Percentiles rank a stretch among this genome's conserved stretches.
These are phyloP conservation scores for Rosa persica DNA, from an alignment of 306 rosid species.

Conservation along the genomic window DNA sequence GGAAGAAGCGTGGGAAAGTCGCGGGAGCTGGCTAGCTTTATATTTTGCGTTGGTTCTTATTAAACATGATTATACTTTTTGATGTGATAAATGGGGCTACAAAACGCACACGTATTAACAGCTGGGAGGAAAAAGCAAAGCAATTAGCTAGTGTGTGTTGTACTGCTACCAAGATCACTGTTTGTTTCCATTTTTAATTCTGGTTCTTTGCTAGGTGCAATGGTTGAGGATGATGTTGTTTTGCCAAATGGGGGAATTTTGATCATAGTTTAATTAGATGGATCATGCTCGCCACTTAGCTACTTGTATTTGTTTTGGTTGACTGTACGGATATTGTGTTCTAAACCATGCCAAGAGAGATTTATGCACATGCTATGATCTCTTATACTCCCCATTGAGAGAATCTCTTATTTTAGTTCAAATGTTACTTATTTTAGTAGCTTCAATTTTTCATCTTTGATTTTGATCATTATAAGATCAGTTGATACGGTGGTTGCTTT, in stretches of 20 bases:
- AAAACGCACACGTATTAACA: conserved; percentile 28
- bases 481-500: background rate
- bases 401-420: background rate
- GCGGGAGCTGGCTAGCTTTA: conserved; percentile 19
- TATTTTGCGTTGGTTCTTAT: background rate
- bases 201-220: background rate
- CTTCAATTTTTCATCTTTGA: background rate
- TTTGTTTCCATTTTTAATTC: background rate
- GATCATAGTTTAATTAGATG: background rate
- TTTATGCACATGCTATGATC: background rate
- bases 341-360: background rate
- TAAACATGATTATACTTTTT: background rate
- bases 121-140: background rate
- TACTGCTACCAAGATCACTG: background rate
- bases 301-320: background rate
- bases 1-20: conserved; percentile 66
- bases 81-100: conserved; percentile 26
- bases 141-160: background rate
- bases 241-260: background rate
- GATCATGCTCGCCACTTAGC: conserved; percentile 5
- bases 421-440: background rate
- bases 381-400: background rate
- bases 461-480: background rate
- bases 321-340: background rate
- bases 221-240: background rate